A percentile compares a stretch with the other conserved stretches of the same genome.
Evolutionary conservation across 345 rosid species (phyloP).

Genomic region (Heritiera littoralis): DNA sequence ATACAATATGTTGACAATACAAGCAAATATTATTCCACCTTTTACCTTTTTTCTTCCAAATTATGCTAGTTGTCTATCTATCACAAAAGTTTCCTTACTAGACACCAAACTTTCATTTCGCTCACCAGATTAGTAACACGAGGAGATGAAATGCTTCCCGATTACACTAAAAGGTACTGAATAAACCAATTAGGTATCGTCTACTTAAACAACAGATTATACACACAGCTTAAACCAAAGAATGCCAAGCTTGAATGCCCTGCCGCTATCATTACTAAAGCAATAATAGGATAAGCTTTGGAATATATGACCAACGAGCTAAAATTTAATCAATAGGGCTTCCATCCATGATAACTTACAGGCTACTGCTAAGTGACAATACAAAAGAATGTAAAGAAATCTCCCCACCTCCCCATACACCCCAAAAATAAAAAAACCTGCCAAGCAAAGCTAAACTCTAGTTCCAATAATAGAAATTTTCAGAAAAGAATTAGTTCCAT

Average conservation of each 20-base stretch:
- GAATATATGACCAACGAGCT: not conserved
- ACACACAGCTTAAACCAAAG: constrained; percentile 1
- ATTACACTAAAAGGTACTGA: not conserved
- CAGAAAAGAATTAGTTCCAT: not conserved
- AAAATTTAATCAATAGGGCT: not conserved
- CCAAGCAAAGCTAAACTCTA: not conserved
- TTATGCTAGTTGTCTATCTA: not conserved
- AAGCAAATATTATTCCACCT: not conserved
- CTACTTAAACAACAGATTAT: constrained; percentile 2
- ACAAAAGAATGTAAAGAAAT: not conserved
- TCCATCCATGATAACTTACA: too few species aligned
- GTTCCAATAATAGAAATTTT: not conserved
- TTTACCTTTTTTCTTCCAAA: not conserved
- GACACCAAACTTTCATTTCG: not conserved
- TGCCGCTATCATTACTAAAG: not conserved
- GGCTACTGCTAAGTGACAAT: not conserved
- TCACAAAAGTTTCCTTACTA: not conserved
- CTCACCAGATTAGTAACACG: not conserved
- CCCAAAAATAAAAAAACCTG: not conserved
- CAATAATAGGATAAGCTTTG: not conserved
- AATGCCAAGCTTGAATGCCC: not conserved
- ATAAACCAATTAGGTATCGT: not conserved
- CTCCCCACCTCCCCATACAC: not conserved
- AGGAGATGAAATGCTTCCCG: not conserved
- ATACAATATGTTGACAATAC: not conserved